Percentiles rank a stretch among this genome's conserved stretches.
Conservation (phyloP, 371 early-diverging fungal genomes). For the Mycotypha africana region DNA sequence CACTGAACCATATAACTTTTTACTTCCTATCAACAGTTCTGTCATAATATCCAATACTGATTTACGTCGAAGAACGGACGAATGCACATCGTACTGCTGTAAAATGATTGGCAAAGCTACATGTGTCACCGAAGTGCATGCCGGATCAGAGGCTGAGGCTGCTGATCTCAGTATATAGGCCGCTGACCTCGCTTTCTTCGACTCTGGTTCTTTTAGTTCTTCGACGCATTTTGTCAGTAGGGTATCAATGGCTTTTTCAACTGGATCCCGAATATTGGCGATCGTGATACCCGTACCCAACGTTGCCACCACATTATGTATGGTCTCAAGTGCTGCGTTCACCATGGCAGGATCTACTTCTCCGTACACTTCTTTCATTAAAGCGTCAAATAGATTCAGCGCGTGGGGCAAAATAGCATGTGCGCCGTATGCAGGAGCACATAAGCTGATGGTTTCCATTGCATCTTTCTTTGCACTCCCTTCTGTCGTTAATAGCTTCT, state of each 20-base stretch:
- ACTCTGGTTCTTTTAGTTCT: constrained; percentile 59
- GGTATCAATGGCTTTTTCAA: constrained; percentile 54
- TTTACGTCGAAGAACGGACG: constrained; percentile 46
- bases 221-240: constrained; percentile 57
- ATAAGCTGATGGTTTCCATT: constrained; percentile 65
- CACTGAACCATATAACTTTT: constrained; percentile 49
- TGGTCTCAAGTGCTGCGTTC: constrained; percentile 47
- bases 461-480: constrained; percentile 65
- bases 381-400: constrained; percentile 56
- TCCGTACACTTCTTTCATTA: constrained; percentile 60
- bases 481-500: constrained; percentile 75
- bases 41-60: constrained; percentile 53
- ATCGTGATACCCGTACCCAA: constrained; percentile 49
- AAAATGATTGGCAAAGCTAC: constrained; percentile 43
- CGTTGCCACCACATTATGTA: constrained; percentile 57
- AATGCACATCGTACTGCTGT: constrained; percentile 35
- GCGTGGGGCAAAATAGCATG: constrained; percentile 55
- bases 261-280: constrained; percentile 42
- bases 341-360: constrained; percentile 61
- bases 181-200: constrained; percentile 60
- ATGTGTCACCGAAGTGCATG: constrained; percentile 53
- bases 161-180: constrained; percentile 57
- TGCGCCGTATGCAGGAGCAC: constrained; percentile 68
- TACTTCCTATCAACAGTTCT: constrained; percentile 53
- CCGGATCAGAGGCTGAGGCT: constrained; percentile 64